These are phyloP conservation scores for Fraxinus baroniana DNA, from an alignment of 305 asterid species.

Conservation along the genomic window DNA sequence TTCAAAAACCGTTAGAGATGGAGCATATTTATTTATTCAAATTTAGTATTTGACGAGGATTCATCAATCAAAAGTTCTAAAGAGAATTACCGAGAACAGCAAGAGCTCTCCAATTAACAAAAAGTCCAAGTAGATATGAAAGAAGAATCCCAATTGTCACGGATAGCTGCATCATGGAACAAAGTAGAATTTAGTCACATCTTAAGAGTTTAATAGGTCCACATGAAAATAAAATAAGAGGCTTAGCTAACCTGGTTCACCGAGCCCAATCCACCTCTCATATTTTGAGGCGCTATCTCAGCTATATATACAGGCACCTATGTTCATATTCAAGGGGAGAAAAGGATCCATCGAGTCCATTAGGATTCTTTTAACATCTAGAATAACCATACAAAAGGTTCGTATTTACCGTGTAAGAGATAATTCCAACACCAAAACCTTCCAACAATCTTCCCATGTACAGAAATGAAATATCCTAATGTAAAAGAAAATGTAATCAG, in stretches of 20 bases:
- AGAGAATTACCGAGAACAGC: slow-evolving; percentile 80
- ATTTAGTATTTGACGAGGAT: background rate
- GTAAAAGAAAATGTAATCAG: background rate
- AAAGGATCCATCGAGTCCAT: background rate
- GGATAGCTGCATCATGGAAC: slow-evolving; percentile 58
- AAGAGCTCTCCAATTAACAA: slow-evolving; percentile 81
- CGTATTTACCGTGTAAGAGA: slow-evolving; percentile 69
- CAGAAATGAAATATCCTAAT: slow-evolving; percentile 76
- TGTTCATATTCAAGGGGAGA: slow-evolving; percentile 6
- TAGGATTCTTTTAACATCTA: background rate
- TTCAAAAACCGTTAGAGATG: background rate
- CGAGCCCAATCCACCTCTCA: slow-evolving; percentile 88
- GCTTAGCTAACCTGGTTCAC: slow-evolving; percentile 80
- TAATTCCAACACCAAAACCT: slow-evolving; percentile 97
- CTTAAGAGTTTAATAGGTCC: slow-evolving; percentile 15
- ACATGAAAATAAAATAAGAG: slow-evolving; percentile 4
- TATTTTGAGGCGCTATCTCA: slow-evolving; percentile 91
- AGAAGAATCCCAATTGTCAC: slow-evolving; percentile 94
- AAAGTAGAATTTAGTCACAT: slow-evolving; percentile 13
- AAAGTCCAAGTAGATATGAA: slow-evolving; percentile 79
- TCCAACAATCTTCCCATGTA: slow-evolving; percentile 98
- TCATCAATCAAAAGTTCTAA: slow-evolving; percentile 6
- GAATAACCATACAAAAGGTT: slow-evolving; percentile 9
- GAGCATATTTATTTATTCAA: background rate
- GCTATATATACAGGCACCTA: slow-evolving; percentile 98